Conservation (phyloP, 164 flowering plant genomes). For the grape (Vitis vinifera) region DNA sequence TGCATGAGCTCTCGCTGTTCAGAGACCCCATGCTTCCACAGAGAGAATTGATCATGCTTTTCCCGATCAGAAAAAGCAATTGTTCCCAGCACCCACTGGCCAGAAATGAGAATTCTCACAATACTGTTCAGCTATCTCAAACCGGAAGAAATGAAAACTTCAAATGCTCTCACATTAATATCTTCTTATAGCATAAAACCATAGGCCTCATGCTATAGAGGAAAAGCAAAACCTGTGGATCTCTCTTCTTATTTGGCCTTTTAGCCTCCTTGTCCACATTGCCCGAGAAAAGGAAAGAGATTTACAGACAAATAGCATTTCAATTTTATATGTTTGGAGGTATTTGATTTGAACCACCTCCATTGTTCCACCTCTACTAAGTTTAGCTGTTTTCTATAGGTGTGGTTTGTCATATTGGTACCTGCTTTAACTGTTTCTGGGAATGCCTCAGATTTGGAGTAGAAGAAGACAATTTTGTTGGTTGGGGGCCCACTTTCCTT, state of each 20-base stretch:
- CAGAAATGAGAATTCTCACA: background rate
- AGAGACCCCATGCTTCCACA: conserved; percentile 50
- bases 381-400: conserved; percentile 24
- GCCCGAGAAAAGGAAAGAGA: conserved; percentile 11
- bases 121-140: background rate
- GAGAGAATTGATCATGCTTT: conserved; percentile 45
- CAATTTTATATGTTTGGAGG: conserved; percentile 24
- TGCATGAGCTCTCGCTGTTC: conserved; percentile 35
- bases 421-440: conserved; percentile 2
- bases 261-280: conserved; percentile 22
- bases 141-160: too few species aligned
- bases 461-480: conserved; percentile 13
- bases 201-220: background rate
- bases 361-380: conserved; percentile 1
- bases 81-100: too few species aligned
- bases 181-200: too few species aligned
- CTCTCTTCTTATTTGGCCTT: conserved; percentile 10
- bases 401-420: conserved; percentile 19
- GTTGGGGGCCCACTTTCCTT: conserved; percentile 24
- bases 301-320: conserved; percentile 22
- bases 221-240: conserved; percentile 11
- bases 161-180: too few species aligned
- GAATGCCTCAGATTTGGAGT: background rate
- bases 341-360: conserved; percentile 14
- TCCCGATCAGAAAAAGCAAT: background rate